Evolutionary conservation across 148 eudicot genomes (phyloP).

Genomic region (Arctostaphylos glauca): DNA sequence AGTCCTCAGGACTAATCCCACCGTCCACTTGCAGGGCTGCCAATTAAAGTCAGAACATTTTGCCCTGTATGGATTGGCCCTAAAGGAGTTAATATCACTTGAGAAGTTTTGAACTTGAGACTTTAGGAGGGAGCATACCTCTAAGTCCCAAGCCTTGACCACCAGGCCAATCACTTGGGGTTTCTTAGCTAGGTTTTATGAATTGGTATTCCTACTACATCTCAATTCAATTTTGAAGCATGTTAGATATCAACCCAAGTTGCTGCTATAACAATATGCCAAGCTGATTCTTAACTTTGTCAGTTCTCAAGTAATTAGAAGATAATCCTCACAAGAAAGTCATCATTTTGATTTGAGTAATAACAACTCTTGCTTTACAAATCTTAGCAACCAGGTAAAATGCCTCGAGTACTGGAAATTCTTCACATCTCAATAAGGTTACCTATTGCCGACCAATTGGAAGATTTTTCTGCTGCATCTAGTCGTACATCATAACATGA

Average conservation of each 20-base stretch:
- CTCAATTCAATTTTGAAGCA: neutral
- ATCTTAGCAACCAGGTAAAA: neutral
- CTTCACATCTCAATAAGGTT: neutral
- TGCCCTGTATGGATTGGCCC: too few relatives aligned
- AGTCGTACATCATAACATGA: neutral
- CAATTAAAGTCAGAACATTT: too few relatives aligned
- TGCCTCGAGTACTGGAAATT: neutral
- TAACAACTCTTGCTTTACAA: neutral
- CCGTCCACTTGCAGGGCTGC: too few relatives aligned
- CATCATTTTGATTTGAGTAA: neutral
- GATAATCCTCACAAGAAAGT: neutral
- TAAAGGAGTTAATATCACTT: too few relatives aligned
- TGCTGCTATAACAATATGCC: neutral
- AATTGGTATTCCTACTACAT: neutral
- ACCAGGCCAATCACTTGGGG: too few relatives aligned
- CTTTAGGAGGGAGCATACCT: too few relatives aligned
- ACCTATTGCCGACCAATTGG: neutral
- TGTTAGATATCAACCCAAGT: neutral
- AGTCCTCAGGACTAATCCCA: too few relatives aligned
- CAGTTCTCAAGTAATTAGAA: neutral
- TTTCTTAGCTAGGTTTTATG: neutral
- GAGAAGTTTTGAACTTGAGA: too few relatives aligned
- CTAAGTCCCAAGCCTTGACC: too few relatives aligned
- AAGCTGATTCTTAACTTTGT: neutral
- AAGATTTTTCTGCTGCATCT: neutral